A percentile compares a stretch with the other conserved stretches of the same genome.
Conservation (phyloP, 2,329 filamentous ascomycete genomes). For the Colletotrichum liaoningense region DNA sequence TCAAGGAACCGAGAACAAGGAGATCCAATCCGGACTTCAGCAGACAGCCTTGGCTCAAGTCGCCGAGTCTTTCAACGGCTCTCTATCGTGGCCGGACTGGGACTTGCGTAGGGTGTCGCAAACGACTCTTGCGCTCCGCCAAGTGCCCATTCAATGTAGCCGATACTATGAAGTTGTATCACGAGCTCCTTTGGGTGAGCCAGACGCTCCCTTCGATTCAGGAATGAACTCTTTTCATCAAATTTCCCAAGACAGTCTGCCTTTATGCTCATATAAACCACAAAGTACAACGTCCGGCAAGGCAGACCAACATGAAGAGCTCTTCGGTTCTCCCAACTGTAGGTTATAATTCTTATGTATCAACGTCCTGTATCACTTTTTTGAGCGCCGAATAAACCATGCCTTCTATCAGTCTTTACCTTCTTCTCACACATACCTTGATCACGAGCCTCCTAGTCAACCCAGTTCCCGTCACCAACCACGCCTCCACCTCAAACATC, state of each 20-base stretch:
- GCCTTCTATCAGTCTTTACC: not conserved
- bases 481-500: not conserved
- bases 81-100: not conserved
- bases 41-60: not conserved
- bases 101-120: not conserved
- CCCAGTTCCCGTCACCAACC: not conserved
- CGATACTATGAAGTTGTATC: not conserved
- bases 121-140: not conserved
- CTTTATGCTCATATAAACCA: no score
- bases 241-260: no score
- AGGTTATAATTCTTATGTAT: not conserved
- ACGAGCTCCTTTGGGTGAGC: not conserved
- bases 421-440: not conserved
- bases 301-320: not conserved
- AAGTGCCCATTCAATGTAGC: not conserved
- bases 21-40: not conserved
- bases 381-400: not conserved
- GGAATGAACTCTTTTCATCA: no score
- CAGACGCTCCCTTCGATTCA: not conserved
- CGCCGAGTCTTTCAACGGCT: not conserved
- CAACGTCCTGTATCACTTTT: not conserved
- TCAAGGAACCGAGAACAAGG: not conserved
- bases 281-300: not conserved
- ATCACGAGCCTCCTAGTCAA: not conserved
- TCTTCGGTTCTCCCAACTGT: not conserved